A percentile compares a stretch with the other conserved stretches of the same genome.
Conservation (phyloP, 2,329 filamentous ascomycete species). For the Ophiostoma populinum region DNA sequence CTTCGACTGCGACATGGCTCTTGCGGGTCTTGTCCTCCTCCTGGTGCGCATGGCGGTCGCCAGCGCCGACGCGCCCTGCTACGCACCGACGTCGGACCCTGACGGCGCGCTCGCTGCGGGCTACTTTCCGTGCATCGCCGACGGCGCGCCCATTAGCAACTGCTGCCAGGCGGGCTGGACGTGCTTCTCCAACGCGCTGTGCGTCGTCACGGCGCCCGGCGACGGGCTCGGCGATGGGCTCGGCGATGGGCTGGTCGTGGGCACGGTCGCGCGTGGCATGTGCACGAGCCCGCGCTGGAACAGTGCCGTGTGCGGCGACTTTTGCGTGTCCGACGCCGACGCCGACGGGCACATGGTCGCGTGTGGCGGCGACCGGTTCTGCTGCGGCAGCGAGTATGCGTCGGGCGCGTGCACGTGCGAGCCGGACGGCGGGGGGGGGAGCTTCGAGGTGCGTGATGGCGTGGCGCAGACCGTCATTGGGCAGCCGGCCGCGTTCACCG, state of each 20-base stretch:
- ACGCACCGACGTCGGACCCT: no score
- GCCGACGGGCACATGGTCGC: conserved; percentile 10
- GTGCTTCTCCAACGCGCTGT: conserved; percentile 14
- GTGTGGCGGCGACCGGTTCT: conserved; percentile 11
- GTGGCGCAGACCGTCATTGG: no score
- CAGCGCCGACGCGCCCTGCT: no score
- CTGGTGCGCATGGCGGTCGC: no score
- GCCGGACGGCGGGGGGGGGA: background rate
- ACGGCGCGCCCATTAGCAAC: conserved; percentile 8
- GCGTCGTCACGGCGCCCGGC: conserved; percentile 11
- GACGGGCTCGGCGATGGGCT: conserved; percentile 11
- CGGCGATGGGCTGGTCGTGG: conserved; percentile 9
- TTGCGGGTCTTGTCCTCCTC: no score
- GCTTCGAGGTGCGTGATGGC: no score
- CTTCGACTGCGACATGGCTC: no score
- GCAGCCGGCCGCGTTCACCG: no score
- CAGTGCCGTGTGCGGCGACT: conserved; percentile 12
- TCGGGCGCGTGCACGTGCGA: conserved; percentile 12
- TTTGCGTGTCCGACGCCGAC: conserved; percentile 9
- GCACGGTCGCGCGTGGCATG: conserved; percentile 11
- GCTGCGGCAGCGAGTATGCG: conserved; percentile 13
- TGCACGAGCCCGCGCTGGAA: conserved; percentile 15
- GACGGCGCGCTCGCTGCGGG: no score
- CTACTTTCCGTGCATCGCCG: no score
- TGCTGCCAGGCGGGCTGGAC: conserved; percentile 15